Base-by-base conservation (phyloP, 148 eudicot genomes). In the Nepenthes gracilis region DNA sequence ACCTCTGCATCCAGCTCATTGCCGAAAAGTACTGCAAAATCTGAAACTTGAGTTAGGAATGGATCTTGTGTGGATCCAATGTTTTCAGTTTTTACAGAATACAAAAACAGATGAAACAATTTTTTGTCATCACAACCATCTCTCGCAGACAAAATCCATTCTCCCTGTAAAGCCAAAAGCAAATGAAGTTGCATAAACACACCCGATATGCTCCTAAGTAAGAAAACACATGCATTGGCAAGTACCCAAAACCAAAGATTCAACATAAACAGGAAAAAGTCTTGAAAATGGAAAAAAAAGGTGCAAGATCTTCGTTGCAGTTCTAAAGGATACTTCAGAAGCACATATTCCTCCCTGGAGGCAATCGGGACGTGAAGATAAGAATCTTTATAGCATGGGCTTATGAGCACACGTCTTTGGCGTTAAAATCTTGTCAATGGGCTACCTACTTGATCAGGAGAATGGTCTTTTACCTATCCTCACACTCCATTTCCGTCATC, bases 1-100 rank as follows among this genome's bases (percentile, higher is more conserved):
- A 93, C 98, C 98, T 93, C 98, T 82, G 91, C 86, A 88, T 93
- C 98, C 96, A 93, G 88, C 83, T 86, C 95, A 77, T 71, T 84
- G 79, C 96, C 96, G 65, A 86, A 93, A 40, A 93, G 65, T 58
- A 93, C 78, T 23, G 98, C 84, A 75, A 88, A 93, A 54, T 88
- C 88, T 51, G 89, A 88, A 68, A 80, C 96, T 72, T 82, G 85
- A 48, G 91, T 78, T 69, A 86, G 66, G 65, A 86, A 81, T 50
- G 91, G 88, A 78, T 88, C 98, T 80, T 80, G 77, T 62, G 86
- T 66, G 63, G 80, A 80, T 61, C 98, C 98, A 72, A 82, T 59
- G 74, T 88, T 78, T 61, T 72, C 77, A 68, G 87, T 86, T 70
- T 80, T 81, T 59, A 88, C 78, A 65, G 75, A 75, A 70, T 88